Conservation (phyloP, 345 rosid genomes). For the Syzygium aqueum region DNA sequence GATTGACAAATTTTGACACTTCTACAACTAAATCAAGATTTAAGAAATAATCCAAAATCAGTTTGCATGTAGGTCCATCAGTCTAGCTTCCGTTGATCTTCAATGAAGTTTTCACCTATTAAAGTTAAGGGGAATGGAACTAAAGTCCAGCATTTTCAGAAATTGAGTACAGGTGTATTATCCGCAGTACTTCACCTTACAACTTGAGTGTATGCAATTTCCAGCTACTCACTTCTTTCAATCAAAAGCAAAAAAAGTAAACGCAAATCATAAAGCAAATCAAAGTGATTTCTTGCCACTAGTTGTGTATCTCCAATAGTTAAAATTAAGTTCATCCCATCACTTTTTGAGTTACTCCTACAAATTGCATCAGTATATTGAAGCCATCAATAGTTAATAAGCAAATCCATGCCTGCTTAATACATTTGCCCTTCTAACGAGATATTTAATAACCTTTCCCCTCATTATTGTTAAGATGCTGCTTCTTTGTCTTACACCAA, state of each 20-base stretch:
- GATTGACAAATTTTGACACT: background rate
- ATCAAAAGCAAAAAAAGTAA: background rate
- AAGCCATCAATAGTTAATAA: background rate
- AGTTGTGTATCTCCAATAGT: background rate
- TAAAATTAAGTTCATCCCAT: background rate
- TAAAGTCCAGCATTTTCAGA: background rate
- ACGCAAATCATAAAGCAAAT: background rate
- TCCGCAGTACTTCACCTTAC: background rate
- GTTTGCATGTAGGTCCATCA: background rate
- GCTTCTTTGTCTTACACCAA: background rate
- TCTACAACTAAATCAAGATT: background rate
- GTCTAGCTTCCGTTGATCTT: background rate
- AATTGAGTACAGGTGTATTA: background rate
- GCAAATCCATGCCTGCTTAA: background rate
- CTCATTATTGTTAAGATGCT: background rate
- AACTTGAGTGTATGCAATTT: background rate
- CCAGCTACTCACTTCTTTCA: background rate
- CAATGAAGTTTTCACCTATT: background rate
- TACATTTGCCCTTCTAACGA: background rate
- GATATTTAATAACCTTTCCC: background rate
- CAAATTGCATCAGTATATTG: background rate
- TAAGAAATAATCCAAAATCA: background rate
- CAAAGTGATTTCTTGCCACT: background rate
- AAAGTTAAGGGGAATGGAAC: background rate
- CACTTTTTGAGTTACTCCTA: background rate